These are phyloP conservation scores for Colletotrichum brevisporum DNA, from an alignment of 2,329 filamentous ascomycete species.

Conservation along the genomic window DNA sequence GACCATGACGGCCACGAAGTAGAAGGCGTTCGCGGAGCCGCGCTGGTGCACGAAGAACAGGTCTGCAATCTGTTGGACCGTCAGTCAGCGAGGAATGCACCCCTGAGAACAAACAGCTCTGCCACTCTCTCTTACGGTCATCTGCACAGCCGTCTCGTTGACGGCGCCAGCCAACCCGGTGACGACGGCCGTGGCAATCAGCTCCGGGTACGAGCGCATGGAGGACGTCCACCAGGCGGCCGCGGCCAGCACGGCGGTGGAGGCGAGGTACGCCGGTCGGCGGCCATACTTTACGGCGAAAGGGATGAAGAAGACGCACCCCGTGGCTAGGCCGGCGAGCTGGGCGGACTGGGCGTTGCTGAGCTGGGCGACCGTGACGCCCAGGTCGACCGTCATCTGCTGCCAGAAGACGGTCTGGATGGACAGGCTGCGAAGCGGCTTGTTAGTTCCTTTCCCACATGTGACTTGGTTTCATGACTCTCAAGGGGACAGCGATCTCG, in stretches of 20 bases:
- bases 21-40: constrained; percentile 49
- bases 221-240: constrained; percentile 38
- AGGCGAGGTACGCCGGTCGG: constrained; percentile 48
- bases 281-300: constrained; percentile 53
- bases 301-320: constrained; percentile 52
- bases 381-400: constrained; percentile 50
- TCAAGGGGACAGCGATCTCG: too few species aligned
- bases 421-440: constrained; percentile 24
- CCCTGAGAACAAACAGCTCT: background rate
- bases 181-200: constrained; percentile 42
- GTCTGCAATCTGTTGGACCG: constrained; percentile 44
- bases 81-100: background rate
- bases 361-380: constrained; percentile 45
- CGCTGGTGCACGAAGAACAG: constrained; percentile 50
- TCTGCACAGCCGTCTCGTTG: constrained; percentile 54
- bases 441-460: background rate
- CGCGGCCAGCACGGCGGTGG: constrained; percentile 37
- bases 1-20: constrained; percentile 49
- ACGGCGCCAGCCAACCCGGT: constrained; percentile 54
- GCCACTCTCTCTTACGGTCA: constrained; percentile 45
- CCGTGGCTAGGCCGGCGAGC: constrained; percentile 50
- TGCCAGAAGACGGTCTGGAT: constrained; percentile 50
- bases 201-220: constrained; percentile 31
- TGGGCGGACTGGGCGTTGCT: constrained; percentile 48
- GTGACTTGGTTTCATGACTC: too few species aligned